Evolutionary conservation across 1,284 basidiomycete genomes (phyloP).

Genomic region (Boletus albobrunnescens): DNA sequence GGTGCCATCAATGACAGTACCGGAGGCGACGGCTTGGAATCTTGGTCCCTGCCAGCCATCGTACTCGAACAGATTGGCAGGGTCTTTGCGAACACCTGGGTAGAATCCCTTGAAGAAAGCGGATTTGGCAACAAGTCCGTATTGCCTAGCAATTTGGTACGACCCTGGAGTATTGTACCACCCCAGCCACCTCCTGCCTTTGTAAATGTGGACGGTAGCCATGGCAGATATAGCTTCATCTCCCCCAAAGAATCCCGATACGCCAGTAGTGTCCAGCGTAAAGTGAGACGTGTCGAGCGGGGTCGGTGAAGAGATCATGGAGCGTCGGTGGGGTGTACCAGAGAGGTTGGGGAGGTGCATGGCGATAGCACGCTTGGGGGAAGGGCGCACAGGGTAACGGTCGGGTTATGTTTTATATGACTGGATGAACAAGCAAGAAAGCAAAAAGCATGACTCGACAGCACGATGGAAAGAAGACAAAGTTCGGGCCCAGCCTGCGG

Average conservation of each 20-base stretch:
- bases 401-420: background rate
- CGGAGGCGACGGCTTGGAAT: constrained; percentile 16
- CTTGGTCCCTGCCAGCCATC: constrained; percentile 25
- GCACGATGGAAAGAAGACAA: background rate
- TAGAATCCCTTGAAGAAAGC: constrained; percentile 26
- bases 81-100: constrained; percentile 24
- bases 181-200: constrained; percentile 26
- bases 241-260: constrained; percentile 18
- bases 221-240: constrained; percentile 32
- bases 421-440: background rate
- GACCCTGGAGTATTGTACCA: constrained; percentile 35
- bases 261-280: constrained; percentile 23
- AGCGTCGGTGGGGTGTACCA: constrained; percentile 5
- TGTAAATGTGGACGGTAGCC: constrained; percentile 30
- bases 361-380: background rate
- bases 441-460: background rate
- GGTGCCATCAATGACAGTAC: constrained; percentile 17
- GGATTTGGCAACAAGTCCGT: constrained; percentile 26
- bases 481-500: no score
- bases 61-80: constrained; percentile 22
- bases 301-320: constrained; percentile 4
- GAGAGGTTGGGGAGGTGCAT: constrained; percentile 18
- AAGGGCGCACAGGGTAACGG: background rate
- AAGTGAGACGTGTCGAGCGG: constrained; percentile 18
- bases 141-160: constrained; percentile 28